Conservation (phyloP, 23 red algal species). For the Gracilariopsis chorda region DNA sequence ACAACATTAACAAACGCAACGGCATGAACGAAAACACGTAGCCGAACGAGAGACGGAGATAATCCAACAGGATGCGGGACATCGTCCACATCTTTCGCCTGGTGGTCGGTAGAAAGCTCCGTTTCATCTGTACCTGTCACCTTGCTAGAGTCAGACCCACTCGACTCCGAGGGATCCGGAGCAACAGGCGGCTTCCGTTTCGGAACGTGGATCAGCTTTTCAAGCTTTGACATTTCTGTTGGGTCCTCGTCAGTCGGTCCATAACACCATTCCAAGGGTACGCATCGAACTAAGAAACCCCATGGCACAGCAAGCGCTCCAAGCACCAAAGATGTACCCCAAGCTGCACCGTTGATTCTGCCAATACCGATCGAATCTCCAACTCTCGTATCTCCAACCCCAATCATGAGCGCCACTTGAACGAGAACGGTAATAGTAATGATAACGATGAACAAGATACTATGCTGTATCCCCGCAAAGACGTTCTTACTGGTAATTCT, state of each 20-base stretch:
- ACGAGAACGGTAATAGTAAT: conserved; percentile 66
- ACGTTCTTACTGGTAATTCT: conserved; percentile 62
- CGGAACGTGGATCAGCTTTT: conserved; percentile 65
- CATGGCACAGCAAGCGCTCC: conserved; percentile 67
- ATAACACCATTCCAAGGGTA: conserved; percentile 81
- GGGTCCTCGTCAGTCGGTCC: conserved; percentile 81
- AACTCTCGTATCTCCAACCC: conserved; percentile 67
- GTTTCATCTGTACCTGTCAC: conserved; percentile 35
- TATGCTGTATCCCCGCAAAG: conserved; percentile 56
- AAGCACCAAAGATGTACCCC: conserved; percentile 61
- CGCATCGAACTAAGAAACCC: conserved; percentile 69
- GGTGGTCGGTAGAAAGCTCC: background rate
- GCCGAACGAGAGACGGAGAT: conserved; percentile 32
- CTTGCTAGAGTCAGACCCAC: background rate
- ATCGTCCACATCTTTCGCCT: conserved; percentile 2
- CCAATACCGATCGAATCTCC: conserved; percentile 82
- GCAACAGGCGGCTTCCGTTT: conserved; percentile 15
- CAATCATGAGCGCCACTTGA: conserved; percentile 76
- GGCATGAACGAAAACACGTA: conserved; percentile 83
- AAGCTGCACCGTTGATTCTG: conserved; percentile 36
- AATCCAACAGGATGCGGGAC: background rate
- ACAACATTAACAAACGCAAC: conserved; percentile 88
- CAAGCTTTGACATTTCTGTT: conserved; percentile 67
- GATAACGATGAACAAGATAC: conserved; percentile 63
- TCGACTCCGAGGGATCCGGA: background rate